These are phyloP conservation scores for Penicillium chermesinum DNA, from an alignment of 495 filamentous ascomycete genomes.

Conservation along the genomic window DNA sequence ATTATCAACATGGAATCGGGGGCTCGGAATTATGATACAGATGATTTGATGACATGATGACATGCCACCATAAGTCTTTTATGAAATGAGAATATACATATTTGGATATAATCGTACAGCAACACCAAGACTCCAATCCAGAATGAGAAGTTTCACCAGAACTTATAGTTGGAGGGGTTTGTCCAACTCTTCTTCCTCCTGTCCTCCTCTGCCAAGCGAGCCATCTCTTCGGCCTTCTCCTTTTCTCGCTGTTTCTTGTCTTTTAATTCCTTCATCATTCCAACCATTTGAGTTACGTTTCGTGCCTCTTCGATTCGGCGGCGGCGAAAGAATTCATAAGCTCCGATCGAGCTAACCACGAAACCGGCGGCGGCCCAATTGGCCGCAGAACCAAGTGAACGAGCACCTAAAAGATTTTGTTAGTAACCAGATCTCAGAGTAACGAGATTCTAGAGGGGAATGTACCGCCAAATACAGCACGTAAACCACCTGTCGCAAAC, in stretches of 20 bases:
- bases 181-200: constrained; percentile 52
- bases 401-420: constrained; percentile 30
- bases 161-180: constrained; percentile 45
- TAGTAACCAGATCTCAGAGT: constrained; percentile 1
- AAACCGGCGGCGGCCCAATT: constrained; percentile 86
- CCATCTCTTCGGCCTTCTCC: constrained; percentile 49
- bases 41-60: constrained; percentile 25
- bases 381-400: constrained; percentile 51
- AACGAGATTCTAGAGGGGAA: not conserved
- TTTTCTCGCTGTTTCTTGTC: constrained; percentile 62
- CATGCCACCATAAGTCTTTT: constrained; percentile 7
- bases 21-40: constrained; percentile 22
- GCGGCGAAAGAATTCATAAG: constrained; percentile 78
- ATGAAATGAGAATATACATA: constrained; percentile 30
- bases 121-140: constrained; percentile 36
- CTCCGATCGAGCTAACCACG: constrained; percentile 53
- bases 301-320: constrained; percentile 64
- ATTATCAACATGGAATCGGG: constrained; percentile 10
- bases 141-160: constrained; percentile 36
- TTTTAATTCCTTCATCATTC: constrained; percentile 72
- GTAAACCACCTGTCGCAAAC: constrained; percentile 64
- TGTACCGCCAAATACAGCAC: constrained; percentile 71
- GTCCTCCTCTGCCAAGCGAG: constrained; percentile 40
- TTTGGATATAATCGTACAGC: constrained; percentile 19
- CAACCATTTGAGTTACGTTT: constrained; percentile 73